These are phyloP conservation scores for Orbilia javanica DNA, from an alignment of 2,329 filamentous ascomycete genomes.

Conservation along the genomic window DNA sequence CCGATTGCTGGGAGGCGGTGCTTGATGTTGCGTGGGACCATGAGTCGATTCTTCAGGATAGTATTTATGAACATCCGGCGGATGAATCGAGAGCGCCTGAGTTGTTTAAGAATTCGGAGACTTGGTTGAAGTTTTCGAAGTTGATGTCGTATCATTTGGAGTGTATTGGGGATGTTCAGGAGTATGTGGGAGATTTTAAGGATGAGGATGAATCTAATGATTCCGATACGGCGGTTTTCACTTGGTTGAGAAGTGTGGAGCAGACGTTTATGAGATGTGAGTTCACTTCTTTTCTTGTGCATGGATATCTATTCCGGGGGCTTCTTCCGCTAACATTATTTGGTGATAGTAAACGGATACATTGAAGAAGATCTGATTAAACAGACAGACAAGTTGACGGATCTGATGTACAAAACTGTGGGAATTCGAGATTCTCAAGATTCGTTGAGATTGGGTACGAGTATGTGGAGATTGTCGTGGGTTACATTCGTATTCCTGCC, in stretches of 20 bases:
- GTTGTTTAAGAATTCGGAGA: slow-evolving; percentile 69
- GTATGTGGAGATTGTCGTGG: slow-evolving; percentile 64
- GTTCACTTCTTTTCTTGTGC: neutral
- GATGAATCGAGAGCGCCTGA: slow-evolving; percentile 70
- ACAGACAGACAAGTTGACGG: slow-evolving; percentile 68
- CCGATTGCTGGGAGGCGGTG: slow-evolving; percentile 67
- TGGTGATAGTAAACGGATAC: slow-evolving; percentile 65
- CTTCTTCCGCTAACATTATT: slow-evolving; percentile 65
- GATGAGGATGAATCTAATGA: slow-evolving; percentile 58
- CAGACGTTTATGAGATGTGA: slow-evolving; percentile 44
- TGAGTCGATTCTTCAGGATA: slow-evolving; percentile 69
- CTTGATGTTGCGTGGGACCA: slow-evolving; percentile 68
- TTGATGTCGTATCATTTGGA: slow-evolving; percentile 69
- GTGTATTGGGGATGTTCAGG: slow-evolving; percentile 57
- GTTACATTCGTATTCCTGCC: slow-evolving; percentile 66
- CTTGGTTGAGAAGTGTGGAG: slow-evolving; percentile 54
- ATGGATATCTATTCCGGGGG: slow-evolving; percentile 61
- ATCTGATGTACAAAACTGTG: slow-evolving; percentile 70
- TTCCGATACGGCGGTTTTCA: slow-evolving; percentile 47
- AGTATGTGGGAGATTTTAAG: slow-evolving; percentile 52
- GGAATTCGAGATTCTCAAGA: slow-evolving; percentile 70
- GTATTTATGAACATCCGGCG: slow-evolving; percentile 70
- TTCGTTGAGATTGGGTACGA: slow-evolving; percentile 67
- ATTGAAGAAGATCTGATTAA: slow-evolving; percentile 69
- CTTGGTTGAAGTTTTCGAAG: slow-evolving; percentile 70